Conservation (phyloP, 2,329 filamentous ascomycete species). For the Penicillium freii region DNA sequence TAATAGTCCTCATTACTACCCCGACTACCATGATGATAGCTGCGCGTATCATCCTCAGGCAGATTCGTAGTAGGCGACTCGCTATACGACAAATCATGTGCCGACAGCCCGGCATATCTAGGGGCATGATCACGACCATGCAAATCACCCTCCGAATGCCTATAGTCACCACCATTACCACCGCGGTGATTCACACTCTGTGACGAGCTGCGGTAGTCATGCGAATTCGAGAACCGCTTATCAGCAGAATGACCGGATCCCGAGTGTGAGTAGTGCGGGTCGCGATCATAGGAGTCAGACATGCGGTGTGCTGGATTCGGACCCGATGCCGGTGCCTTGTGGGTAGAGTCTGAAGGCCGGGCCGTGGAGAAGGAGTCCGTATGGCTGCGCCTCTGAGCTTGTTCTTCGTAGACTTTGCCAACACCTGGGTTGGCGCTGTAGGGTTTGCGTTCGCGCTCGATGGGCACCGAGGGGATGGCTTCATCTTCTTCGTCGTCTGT, state of each 20-base stretch:
- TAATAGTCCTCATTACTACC: slow-evolving; percentile 42
- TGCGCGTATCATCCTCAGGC: slow-evolving; percentile 27
- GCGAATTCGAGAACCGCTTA: slow-evolving; percentile 11
- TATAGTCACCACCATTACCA: slow-evolving; percentile 26
- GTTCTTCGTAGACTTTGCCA: slow-evolving; percentile 57
- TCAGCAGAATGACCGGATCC: slow-evolving; percentile 8
- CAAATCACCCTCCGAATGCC: slow-evolving; percentile 39
- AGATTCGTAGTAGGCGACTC: slow-evolving; percentile 23
- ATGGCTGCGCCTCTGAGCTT: slow-evolving; percentile 18
- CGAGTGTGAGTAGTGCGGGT: slow-evolving; percentile 24
- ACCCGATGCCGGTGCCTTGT: slow-evolving; percentile 40
- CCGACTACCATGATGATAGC: slow-evolving; percentile 31
- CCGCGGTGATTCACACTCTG: slow-evolving; percentile 23
- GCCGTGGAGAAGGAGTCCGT: slow-evolving; percentile 32
- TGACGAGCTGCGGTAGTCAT: slow-evolving; percentile 34
- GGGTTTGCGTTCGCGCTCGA: slow-evolving; percentile 66
- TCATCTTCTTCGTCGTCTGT: slow-evolving; percentile 45
- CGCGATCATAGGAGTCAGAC: slow-evolving; percentile 51
- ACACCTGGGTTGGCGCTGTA: slow-evolving; percentile 60
- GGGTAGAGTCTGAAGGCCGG: slow-evolving; percentile 52
- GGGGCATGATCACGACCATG: slow-evolving; percentile 23
- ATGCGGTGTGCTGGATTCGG: slow-evolving; percentile 59
- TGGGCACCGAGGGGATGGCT: slow-evolving; percentile 47
- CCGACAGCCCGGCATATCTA: slow-evolving; percentile 20
- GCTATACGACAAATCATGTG: slow-evolving; percentile 27